A percentile compares a stretch with the other conserved stretches of the same genome.
phyloP scores from a whole-genome alignment of 371 early-diverging fungal genomes.

The Mortierella polycephala region DNA sequence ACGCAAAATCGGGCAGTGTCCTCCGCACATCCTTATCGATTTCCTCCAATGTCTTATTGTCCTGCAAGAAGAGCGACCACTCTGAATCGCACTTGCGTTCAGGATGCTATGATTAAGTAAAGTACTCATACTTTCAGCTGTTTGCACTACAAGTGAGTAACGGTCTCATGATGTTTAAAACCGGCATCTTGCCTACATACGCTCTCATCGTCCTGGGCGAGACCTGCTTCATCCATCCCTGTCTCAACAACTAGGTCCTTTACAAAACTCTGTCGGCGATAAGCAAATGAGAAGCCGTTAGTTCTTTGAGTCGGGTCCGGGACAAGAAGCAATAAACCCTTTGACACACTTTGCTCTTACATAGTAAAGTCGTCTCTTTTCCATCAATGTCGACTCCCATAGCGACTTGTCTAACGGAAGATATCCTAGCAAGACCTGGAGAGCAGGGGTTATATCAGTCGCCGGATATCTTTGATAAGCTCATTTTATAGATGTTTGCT shows the following conservation, averaged over 20 bases:
- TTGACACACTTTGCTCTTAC: conserved; percentile 63
- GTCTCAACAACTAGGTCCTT: conserved; percentile 48
- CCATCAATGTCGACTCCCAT: conserved; percentile 67
- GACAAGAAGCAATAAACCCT: conserved; percentile 65
- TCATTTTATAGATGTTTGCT: neutral
- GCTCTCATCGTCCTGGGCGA: conserved; percentile 12
- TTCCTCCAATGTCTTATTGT: conserved; percentile 75
- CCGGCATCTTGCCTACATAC: conserved; percentile 45
- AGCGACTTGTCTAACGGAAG: conserved; percentile 78
- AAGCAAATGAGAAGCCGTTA: neutral
- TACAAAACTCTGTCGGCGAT: conserved; percentile 42
- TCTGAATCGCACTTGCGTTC: conserved; percentile 16
- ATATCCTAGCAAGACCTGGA: conserved; percentile 71
- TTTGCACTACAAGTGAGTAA: neutral
- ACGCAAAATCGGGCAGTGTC: conserved; percentile 85
- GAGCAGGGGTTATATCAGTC: neutral
- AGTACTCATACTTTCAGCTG: neutral
- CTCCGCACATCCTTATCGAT: conserved; percentile 88
- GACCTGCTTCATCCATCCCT: conserved; percentile 17
- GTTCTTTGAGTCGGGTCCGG: conserved; percentile 37
- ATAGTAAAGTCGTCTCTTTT: conserved; percentile 73
- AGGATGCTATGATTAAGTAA: conserved; percentile 19
- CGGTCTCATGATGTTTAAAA: neutral
- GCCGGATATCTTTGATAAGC: neutral
- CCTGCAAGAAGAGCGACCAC: conserved; percentile 68